Base-by-base conservation (phyloP, 1,284 basidiomycete species). In the Melampsora occidentalis region DNA sequence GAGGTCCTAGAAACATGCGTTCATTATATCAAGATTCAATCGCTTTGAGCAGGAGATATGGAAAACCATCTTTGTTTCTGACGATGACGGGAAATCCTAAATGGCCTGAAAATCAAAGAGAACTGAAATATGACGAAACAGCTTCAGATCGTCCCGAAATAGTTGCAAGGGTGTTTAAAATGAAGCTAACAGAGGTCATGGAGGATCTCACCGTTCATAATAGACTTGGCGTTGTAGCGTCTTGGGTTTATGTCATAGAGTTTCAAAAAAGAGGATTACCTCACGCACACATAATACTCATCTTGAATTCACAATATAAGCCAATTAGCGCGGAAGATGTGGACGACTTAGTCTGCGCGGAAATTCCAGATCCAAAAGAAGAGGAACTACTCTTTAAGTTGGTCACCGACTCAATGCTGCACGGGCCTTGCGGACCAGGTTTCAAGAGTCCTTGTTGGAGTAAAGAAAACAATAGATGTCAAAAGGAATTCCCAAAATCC, bases 41-140 rank as follows among this genome's bases (percentile, higher is more conserved):
- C n/a, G n/a, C n/a, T n/a, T n/a, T n/a, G n/a, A n/a, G n/a, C n/a
- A n/a, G n/a, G n/a, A n/a, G n/a, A n/a, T n/a, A n/a, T n/a, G n/a
- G n/a, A n/a, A n/a, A n/a, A n/a, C n/a, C n/a, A n/a, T n/a, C 35
- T 35, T 9, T 35, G 35, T 35, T 35, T 9, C 35, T 35, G 9
- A 35, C 35, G 9, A 85, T 73, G 83, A 83, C 1, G 85, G 87
- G 76, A 85, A 87, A 78, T 87, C 85, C 70, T 86, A 87, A 77
- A 87, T 86, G 76, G 83, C 85, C 62, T 20, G 20, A 22, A 31
- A 20, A 2, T 20, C 9, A 78, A 86, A 88, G 73, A 72, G 84
- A 0, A 79, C 33, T 69, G 7, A 39, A 42, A 25, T 53, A 49
- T 3, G 31, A 39, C 46, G 31, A 71, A 49, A 16, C 9, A 31